phyloP scores from a whole-genome alignment of 805 yeast genomes.

The Pichia rugopelliculosa region DNA sequence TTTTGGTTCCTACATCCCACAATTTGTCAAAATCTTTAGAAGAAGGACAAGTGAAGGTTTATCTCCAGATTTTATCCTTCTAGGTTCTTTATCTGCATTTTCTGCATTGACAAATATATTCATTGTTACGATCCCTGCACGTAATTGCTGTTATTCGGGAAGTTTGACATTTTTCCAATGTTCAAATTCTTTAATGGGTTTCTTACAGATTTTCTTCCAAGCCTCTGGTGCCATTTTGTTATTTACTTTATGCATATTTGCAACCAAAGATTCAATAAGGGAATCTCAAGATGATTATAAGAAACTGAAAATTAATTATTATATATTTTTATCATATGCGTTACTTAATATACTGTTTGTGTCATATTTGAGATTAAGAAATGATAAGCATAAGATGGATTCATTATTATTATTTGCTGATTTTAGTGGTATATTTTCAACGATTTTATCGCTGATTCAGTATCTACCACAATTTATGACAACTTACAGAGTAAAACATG shows the following conservation, averaged over 20 bases:
- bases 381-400: constrained; percentile 2
- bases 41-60: constrained; percentile 70
- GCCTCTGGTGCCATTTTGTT: constrained; percentile 52
- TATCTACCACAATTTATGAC: constrained; percentile 75
- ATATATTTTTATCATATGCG: constrained; percentile 33
- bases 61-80: constrained; percentile 60
- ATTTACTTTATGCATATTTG: constrained; percentile 44
- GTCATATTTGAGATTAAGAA: constrained; percentile 7
- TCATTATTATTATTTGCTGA: constrained; percentile 40
- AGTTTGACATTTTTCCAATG: constrained; percentile 47
- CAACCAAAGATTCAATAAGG: constrained; percentile 38
- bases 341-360: constrained; percentile 27
- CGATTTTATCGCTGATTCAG: constrained; percentile 58
- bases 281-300: constrained; percentile 40
- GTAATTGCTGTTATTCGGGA: constrained; percentile 49
- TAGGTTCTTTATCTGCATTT: constrained; percentile 65
- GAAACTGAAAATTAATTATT: constrained; percentile 35
- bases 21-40: constrained; percentile 50
- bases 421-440: constrained; percentile 56
- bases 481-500: constrained; percentile 60
- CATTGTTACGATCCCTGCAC: constrained; percentile 51
- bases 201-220: constrained; percentile 61
- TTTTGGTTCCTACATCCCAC: constrained; percentile 66
- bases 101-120: constrained; percentile 61
- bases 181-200: constrained; percentile 54